Percentiles rank a stretch among this genome's conserved stretches.
These are phyloP conservation scores for Carpinus viminea DNA, from an alignment of 306 rosid genomes.

Conservation along the genomic window DNA sequence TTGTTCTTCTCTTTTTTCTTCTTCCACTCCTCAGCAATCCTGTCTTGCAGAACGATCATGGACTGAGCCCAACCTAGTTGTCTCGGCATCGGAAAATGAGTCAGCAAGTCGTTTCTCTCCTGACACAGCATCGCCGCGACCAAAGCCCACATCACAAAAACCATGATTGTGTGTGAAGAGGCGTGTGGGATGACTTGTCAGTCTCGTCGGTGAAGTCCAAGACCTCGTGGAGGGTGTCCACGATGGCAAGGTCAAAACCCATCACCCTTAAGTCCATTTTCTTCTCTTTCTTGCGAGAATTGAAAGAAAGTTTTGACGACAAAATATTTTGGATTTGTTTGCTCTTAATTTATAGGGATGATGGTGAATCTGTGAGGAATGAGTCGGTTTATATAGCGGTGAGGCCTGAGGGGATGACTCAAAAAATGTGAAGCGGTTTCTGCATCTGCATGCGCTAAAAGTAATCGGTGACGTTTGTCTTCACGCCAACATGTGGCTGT, in stretches of 20 bases:
- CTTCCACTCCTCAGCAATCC: too few relatives aligned
- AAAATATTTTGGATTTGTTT: background rate
- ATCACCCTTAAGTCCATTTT: constrained; percentile 33
- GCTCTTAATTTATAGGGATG: background rate
- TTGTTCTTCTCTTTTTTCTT: too few relatives aligned
- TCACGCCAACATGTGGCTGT: constrained; percentile 7
- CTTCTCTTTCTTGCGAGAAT: background rate
- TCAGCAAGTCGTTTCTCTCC: too few relatives aligned
- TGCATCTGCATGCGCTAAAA: too few relatives aligned
- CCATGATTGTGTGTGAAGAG: constrained; percentile 36
- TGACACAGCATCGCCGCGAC: too few relatives aligned
- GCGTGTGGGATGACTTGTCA: constrained; percentile 29
- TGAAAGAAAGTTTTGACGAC: too few relatives aligned
- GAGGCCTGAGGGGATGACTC: background rate
- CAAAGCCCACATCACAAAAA: too few relatives aligned
- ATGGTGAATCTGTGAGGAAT: background rate
- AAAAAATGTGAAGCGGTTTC: background rate
- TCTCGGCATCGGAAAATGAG: too few relatives aligned
- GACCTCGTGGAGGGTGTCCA: constrained; percentile 45
- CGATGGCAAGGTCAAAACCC: constrained; percentile 33
- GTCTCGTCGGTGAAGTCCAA: constrained; percentile 43
- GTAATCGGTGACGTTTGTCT: background rate
- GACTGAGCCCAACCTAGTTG: too few relatives aligned
- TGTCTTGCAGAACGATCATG: too few relatives aligned
- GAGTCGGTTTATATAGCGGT: background rate